phyloP scores from a whole-genome alignment of 495 filamentous ascomycete genomes.

The Endocarpon pusillum region DNA sequence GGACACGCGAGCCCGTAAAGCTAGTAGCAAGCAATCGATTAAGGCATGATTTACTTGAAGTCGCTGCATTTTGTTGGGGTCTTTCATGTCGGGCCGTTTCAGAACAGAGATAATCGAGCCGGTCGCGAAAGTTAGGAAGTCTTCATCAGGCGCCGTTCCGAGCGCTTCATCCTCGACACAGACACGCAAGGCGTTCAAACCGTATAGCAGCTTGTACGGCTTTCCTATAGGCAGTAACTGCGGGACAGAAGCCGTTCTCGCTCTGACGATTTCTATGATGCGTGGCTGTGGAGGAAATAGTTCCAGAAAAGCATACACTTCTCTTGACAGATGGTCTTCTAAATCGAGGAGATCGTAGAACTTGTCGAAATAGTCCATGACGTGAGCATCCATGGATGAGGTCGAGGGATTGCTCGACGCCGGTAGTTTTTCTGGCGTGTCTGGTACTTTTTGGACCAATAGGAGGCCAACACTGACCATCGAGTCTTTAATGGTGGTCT shows the following conservation, averaged over 20 bases:
- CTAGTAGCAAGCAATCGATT: conserved; percentile 10
- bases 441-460: conserved; percentile 30
- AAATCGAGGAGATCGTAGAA: conserved; percentile 68
- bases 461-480: conserved; percentile 42
- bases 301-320: conserved; percentile 56
- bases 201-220: conserved; percentile 62
- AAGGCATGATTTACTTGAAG: conserved; percentile 13
- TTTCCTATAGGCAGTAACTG: conserved; percentile 50
- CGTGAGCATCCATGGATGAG: conserved; percentile 47
- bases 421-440: conserved; percentile 17
- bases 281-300: conserved; percentile 54
- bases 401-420: conserved; percentile 21
- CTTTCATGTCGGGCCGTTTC: background rate
- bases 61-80: conserved; percentile 4
- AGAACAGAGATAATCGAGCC: background rate
- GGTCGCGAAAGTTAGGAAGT: background rate
- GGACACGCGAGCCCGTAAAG: conserved; percentile 12
- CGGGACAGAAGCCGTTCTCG: conserved; percentile 30
- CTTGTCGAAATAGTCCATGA: conserved; percentile 71
- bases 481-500: conserved; percentile 21
- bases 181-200: conserved; percentile 40
- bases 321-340: conserved; percentile 51
- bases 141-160: conserved; percentile 6
- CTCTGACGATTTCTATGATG: conserved; percentile 39
- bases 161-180: conserved; percentile 29